Conservation (phyloP, 805 yeast genomes). For the Candida easanensis region DNA sequence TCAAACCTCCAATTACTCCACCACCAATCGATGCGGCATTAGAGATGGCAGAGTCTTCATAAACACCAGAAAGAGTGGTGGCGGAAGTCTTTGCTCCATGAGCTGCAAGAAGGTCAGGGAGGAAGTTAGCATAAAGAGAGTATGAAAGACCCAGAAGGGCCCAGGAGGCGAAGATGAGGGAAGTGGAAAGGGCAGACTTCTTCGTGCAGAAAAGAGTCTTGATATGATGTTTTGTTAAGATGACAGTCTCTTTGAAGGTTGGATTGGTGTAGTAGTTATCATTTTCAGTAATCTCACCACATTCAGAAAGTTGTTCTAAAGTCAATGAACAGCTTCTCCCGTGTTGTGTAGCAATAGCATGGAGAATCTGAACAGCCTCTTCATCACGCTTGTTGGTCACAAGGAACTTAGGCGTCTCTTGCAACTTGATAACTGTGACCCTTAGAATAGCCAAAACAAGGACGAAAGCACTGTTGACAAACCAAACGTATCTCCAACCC, state of each 20-base stretch:
- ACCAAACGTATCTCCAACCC: slow-evolving; percentile 60
- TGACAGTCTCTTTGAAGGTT: slow-evolving; percentile 27
- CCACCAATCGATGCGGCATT: slow-evolving; percentile 45
- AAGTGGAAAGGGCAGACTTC: slow-evolving; percentile 37
- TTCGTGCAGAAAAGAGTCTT: slow-evolving; percentile 41
- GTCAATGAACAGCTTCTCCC: slow-evolving; percentile 39
- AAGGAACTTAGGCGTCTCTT: slow-evolving; percentile 53
- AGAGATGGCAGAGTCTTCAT: slow-evolving; percentile 45
- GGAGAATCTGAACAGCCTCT: slow-evolving; percentile 41
- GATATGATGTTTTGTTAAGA: slow-evolving; percentile 35
- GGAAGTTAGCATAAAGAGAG: slow-evolving; percentile 48
- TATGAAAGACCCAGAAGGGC: slow-evolving; percentile 51
- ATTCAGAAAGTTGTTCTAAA: slow-evolving; percentile 40
- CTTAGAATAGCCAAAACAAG: slow-evolving; percentile 44
- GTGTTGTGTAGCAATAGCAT: slow-evolving; percentile 45
- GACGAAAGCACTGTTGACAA: slow-evolving; percentile 48
- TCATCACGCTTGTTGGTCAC: slow-evolving; percentile 47
- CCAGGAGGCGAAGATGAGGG: slow-evolving; percentile 47
- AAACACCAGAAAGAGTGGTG: slow-evolving; percentile 36
- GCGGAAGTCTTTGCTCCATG: slow-evolving; percentile 47
- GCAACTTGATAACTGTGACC: slow-evolving; percentile 38
- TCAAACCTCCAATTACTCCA: slow-evolving; percentile 48
- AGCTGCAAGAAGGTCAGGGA: slow-evolving; percentile 46
- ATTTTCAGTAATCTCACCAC: slow-evolving; percentile 40
- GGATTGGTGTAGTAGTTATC: slow-evolving; percentile 26